These are phyloP conservation scores for Eremothecium cymbalariae DNA, from an alignment of 1,139 yeast genomes.

Conservation along the genomic window DNA sequence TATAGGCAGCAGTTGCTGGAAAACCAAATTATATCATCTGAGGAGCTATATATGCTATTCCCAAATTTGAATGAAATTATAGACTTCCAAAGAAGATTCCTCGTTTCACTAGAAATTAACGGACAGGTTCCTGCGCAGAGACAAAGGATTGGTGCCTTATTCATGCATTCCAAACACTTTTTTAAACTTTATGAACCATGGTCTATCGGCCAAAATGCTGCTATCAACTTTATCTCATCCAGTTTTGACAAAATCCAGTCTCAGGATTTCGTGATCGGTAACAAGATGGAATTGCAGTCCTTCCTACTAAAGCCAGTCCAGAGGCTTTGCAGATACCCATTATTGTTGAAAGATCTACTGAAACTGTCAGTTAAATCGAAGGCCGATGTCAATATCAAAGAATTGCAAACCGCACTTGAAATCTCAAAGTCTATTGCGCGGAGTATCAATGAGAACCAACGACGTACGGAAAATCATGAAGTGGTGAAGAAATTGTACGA, in stretches of 20 bases:
- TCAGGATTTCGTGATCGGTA: slow-evolving; percentile 50
- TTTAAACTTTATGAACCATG: slow-evolving; percentile 86
- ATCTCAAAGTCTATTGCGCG: slow-evolving; percentile 71
- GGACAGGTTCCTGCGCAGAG: slow-evolving; percentile 63
- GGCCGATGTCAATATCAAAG: slow-evolving; percentile 48
- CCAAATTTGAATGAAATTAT: slow-evolving; percentile 81
- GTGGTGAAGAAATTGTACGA: slow-evolving; percentile 59
- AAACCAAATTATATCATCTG: slow-evolving; percentile 64
- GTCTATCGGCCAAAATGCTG: slow-evolving; percentile 79
- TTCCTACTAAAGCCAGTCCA: slow-evolving; percentile 91
- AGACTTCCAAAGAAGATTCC: slow-evolving; percentile 85
- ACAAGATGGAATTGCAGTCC: slow-evolving; percentile 83
- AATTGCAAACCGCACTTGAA: slow-evolving; percentile 59
- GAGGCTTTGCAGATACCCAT: slow-evolving; percentile 86
- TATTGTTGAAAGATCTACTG: slow-evolving; percentile 65
- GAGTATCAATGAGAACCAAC: slow-evolving; percentile 86
- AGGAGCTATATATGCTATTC: slow-evolving; percentile 70
- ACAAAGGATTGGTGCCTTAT: slow-evolving; percentile 83
- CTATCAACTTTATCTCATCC: slow-evolving; percentile 67
- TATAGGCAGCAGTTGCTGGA: slow-evolving; percentile 63
- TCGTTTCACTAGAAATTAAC: slow-evolving; percentile 85
- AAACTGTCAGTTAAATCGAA: slow-evolving; percentile 41
- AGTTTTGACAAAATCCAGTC: slow-evolving; percentile 31
- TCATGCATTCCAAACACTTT: slow-evolving; percentile 74
- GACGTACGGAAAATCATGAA: slow-evolving; percentile 81